phyloP scores from a whole-genome alignment of 1,284 basidiomycete genomes.

The Cystobasidium sp. region DNA sequence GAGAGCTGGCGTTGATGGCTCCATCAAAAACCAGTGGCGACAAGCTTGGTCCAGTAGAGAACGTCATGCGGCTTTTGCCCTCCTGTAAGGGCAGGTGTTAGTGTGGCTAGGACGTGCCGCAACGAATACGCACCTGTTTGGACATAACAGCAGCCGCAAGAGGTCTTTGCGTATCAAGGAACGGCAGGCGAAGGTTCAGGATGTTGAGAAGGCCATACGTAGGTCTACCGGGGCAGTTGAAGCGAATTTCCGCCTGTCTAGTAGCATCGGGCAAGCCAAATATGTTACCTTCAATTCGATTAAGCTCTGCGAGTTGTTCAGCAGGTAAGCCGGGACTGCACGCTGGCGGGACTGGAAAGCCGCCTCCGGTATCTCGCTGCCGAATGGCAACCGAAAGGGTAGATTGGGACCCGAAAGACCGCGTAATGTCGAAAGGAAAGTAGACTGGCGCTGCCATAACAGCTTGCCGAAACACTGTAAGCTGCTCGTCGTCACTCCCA shows the following conservation, averaged over 20 bases:
- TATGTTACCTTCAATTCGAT: conserved; percentile 36
- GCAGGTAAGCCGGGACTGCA: conserved; percentile 29
- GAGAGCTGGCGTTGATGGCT: neutral
- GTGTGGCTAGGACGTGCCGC: neutral
- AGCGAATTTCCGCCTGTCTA: neutral
- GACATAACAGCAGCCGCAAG: conserved; percentile 40
- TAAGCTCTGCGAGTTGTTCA: neutral
- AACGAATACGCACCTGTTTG: conserved; percentile 2
- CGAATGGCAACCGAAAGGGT: conserved; percentile 8
- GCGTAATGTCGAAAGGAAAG: conserved; percentile 41
- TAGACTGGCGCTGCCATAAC: conserved; percentile 39
- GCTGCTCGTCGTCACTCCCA: conserved; percentile 6
- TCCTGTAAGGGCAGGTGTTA: neutral
- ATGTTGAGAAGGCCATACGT: conserved; percentile 46
- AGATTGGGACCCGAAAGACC: neutral
- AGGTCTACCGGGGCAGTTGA: conserved; percentile 37
- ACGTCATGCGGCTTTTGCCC: conserved; percentile 29
- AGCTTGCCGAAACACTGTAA: conserved; percentile 30
- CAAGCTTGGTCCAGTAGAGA: conserved; percentile 43
- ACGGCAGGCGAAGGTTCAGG: conserved; percentile 39
- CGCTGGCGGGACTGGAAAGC: conserved; percentile 38
- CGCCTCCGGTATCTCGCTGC: neutral
- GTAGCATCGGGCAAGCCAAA: conserved; percentile 31
- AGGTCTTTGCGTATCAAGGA: conserved; percentile 15
- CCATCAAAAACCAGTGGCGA: neutral